Evolutionary conservation across 2,329 filamentous ascomycete species (phyloP).

Genomic region (Colletotrichum chlorophyti): DNA sequence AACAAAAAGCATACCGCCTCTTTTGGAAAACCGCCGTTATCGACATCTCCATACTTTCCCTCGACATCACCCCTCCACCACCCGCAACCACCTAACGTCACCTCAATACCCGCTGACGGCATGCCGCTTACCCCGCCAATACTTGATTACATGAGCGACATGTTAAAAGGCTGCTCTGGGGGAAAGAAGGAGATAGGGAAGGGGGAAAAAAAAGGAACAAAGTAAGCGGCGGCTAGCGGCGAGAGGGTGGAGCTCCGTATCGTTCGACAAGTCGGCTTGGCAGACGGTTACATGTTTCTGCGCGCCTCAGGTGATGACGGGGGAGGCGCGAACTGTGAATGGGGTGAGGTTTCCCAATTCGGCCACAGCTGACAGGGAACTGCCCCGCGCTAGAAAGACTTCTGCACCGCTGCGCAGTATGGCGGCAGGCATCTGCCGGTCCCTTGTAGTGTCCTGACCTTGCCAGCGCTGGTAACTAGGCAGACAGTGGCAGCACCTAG

Average conservation of each 20-base stretch:
- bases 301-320: constrained; percentile 17
- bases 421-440: constrained; percentile 15
- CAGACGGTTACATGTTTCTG: background rate
- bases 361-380: constrained; percentile 11
- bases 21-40: no score
- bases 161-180: no score
- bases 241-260: background rate
- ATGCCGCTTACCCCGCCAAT: background rate
- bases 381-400: constrained; percentile 26
- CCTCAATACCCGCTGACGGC: no score
- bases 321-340: constrained; percentile 22
- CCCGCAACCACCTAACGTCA: no score
- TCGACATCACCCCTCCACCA: constrained; percentile 1
- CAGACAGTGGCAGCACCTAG: background rate
- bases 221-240: no score
- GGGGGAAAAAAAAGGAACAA: no score
- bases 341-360: constrained; percentile 22
- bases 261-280: background rate
- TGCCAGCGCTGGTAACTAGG: background rate
- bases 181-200: background rate
- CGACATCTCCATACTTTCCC: background rate
- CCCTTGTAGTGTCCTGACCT: background rate
- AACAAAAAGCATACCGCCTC: no score
- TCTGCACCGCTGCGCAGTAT: background rate
- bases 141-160: no score